These are phyloP conservation scores for Sporothrix sp. DNA, from an alignment of 2,329 filamentous ascomycete genomes.

Conservation along the genomic window DNA sequence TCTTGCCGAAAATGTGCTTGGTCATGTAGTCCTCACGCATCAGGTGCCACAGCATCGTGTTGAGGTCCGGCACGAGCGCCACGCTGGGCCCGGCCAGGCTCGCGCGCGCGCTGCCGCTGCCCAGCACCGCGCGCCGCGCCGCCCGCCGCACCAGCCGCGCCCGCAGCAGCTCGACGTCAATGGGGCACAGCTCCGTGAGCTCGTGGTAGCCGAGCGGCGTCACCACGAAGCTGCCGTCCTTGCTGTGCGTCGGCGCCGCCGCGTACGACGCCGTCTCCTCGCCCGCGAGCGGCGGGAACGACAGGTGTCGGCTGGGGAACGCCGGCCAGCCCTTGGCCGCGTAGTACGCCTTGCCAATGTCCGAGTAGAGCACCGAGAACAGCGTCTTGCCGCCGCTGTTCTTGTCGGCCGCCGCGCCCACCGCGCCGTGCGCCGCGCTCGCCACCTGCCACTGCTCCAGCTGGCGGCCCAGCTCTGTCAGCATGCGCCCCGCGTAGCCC, in stretches of 20 bases:
- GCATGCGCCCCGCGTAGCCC: conserved; percentile 71
- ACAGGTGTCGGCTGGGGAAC: conserved; percentile 63
- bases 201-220: conserved; percentile 47
- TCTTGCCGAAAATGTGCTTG: conserved; percentile 46
- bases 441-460: conserved; percentile 30
- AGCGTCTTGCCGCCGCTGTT: conserved; percentile 28
- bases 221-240: conserved; percentile 15
- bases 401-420: conserved; percentile 3
- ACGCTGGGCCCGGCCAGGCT: conserved; percentile 36
- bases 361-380: conserved; percentile 77
- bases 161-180: conserved; percentile 55
- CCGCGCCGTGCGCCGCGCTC: conserved; percentile 18
- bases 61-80: conserved; percentile 57
- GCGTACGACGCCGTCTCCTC: neutral
- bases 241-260: conserved; percentile 16
- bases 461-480: conserved; percentile 49
- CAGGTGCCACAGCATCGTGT: conserved; percentile 67
- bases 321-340: conserved; percentile 65
- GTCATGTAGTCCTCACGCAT: conserved; percentile 72
- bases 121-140: neutral
- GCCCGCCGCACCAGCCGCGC: conserved; percentile 33
- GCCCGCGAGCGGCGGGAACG: conserved; percentile 37
- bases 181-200: conserved; percentile 49
- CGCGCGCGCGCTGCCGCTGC: neutral
- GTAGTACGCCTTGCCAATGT: conserved; percentile 80